Evolutionary conservation across 176 grass and related monocot species (phyloP).

Genomic region (Zoysia japonica): DNA sequence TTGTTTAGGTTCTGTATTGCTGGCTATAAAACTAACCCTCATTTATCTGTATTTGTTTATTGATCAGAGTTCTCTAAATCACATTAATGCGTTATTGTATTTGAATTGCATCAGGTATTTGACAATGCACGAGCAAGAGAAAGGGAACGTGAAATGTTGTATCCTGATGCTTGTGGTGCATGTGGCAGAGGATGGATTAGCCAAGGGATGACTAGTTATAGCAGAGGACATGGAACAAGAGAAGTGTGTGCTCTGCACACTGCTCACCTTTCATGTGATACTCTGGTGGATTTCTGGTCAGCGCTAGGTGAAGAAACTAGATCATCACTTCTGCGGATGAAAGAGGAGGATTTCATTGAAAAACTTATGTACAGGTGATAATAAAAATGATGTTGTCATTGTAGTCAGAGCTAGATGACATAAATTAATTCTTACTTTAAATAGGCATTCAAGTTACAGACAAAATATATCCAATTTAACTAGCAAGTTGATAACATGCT

Average conservation of each 20-base stretch:
- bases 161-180: slow-evolving; percentile 97
- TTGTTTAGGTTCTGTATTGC: slow-evolving; percentile 23
- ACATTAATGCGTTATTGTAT: slow-evolving; percentile 8
- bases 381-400: background rate
- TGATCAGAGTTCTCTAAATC: slow-evolving; percentile 15
- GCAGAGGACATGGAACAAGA: slow-evolving; percentile 69
- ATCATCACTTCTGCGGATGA: slow-evolving; percentile 84
- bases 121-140: slow-evolving; percentile 92
- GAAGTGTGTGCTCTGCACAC: slow-evolving; percentile 97
- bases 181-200: slow-evolving; percentile 97
- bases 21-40: slow-evolving; percentile 18
- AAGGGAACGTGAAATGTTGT: slow-evolving; percentile 91
- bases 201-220: slow-evolving; percentile 75
- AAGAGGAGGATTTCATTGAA: slow-evolving; percentile 98
- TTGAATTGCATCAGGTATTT: slow-evolving; percentile 75
- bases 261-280: slow-evolving; percentile 84
- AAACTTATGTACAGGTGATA: slow-evolving; percentile 89
- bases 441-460: slow-evolving; percentile 8
- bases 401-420: background rate
- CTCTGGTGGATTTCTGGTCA: slow-evolving; percentile 95
- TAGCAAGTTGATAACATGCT: slow-evolving; percentile 23
- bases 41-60: slow-evolving; percentile 22
- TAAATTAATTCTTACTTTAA: background rate
- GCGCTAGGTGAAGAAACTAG: slow-evolving; percentile 87
- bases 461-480: slow-evolving; percentile 7